phyloP scores from a whole-genome alignment of 768 basidiomycete species.

The Hypholoma sublateritium region DNA sequence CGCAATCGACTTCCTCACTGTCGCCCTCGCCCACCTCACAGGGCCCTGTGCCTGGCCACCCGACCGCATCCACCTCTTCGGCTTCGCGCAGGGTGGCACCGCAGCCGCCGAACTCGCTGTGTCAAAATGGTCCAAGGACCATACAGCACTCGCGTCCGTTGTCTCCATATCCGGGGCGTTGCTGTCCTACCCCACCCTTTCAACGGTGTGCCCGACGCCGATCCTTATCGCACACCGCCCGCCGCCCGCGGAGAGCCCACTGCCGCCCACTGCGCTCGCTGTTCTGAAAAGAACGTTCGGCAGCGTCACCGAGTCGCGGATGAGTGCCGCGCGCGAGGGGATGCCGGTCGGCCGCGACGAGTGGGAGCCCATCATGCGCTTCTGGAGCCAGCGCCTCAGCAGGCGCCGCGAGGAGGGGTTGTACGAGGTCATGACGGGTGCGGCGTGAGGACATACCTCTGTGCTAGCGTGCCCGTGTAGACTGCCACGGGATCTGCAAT shows the following conservation, averaged over 20 bases:
- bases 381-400: constrained; percentile 74
- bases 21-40: constrained; percentile 56
- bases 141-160: constrained; percentile 56
- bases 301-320: constrained; percentile 47
- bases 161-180: constrained; percentile 72
- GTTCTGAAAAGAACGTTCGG: constrained; percentile 64
- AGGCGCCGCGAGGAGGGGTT: constrained; percentile 59
- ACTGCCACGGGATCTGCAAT: too few species aligned
- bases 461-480: too few species aligned
- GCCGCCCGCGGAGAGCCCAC: constrained; percentile 40
- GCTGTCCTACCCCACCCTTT: constrained; percentile 72
- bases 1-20: constrained; percentile 56
- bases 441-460: too few species aligned
- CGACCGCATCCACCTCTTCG: constrained; percentile 78
- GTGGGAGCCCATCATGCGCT: constrained; percentile 84
- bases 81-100: constrained; percentile 85
- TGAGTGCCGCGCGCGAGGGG: constrained; percentile 42
- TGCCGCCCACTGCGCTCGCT: constrained; percentile 44
- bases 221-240: constrained; percentile 58
- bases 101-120: constrained; percentile 64
- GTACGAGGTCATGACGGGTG: constrained; percentile 65
- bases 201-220: constrained; percentile 53
- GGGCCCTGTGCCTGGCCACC: constrained; percentile 65
- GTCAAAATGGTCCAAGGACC: constrained; percentile 16
- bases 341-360: constrained; percentile 80